phyloP scores from a whole-genome alignment of 768 basidiomycete genomes.

The Multifurca ochricompacta region DNA sequence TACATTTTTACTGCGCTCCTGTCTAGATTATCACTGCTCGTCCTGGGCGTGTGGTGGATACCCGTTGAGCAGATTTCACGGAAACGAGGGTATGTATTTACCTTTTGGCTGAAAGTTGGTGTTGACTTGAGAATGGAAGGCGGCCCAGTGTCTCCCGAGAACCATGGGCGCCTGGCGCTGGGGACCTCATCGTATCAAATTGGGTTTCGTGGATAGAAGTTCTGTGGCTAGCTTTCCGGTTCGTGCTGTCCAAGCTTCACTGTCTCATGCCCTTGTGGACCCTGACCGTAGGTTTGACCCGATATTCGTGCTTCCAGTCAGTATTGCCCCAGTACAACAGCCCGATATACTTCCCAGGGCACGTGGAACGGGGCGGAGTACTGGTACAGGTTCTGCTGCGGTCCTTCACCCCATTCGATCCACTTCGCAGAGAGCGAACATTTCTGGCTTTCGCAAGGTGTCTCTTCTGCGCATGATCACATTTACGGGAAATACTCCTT shows the following conservation, averaged over 20 bases:
- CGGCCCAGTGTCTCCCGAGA: slow-evolving; percentile 34
- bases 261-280: background rate
- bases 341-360: slow-evolving; percentile 33
- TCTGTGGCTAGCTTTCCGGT: slow-evolving; percentile 82
- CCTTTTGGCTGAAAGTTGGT: background rate
- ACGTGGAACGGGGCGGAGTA: slow-evolving; percentile 61
- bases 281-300: slow-evolving; percentile 62
- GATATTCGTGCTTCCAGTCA: slow-evolving; percentile 70
- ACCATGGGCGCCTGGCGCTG: slow-evolving; percentile 60
- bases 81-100: slow-evolving; percentile 60
- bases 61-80: slow-evolving; percentile 58
- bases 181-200: slow-evolving; percentile 88
- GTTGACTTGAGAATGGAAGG: slow-evolving; percentile 29
- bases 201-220: slow-evolving; percentile 90
- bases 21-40: slow-evolving; percentile 49
- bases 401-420: slow-evolving; percentile 40
- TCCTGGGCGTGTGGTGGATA: slow-evolving; percentile 73
- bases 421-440: slow-evolving; percentile 38
- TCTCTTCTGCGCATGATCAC: slow-evolving; percentile 56
- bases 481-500: slow-evolving; percentile 32
- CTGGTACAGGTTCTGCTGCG: slow-evolving; percentile 72
- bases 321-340: slow-evolving; percentile 28
- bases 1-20: slow-evolving; percentile 46
- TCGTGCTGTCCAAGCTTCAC: slow-evolving; percentile 15
- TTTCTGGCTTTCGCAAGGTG: slow-evolving; percentile 58